Percentiles rank a stretch among this genome's conserved stretches.
phyloP scores from a whole-genome alignment of 2,329 filamentous ascomycete genomes.

The Aspergillus sp. region DNA sequence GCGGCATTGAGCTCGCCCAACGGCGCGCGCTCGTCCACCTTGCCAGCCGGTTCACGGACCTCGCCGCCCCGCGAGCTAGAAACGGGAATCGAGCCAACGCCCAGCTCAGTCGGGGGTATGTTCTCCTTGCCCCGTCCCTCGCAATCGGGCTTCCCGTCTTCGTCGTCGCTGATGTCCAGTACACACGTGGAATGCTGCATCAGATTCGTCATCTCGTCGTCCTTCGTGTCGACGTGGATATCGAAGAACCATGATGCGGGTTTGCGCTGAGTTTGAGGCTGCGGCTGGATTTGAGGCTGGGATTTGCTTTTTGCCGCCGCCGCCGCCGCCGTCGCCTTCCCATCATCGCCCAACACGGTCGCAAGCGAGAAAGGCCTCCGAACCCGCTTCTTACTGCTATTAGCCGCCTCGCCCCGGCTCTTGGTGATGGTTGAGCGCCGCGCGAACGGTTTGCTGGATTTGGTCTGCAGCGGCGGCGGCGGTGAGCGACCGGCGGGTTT shows the following conservation, averaged over 20 bases:
- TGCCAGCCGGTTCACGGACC: constrained; percentile 44
- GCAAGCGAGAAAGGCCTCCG: constrained; percentile 71
- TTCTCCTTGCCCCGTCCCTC: constrained; percentile 83
- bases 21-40: constrained; percentile 56
- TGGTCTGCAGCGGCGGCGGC: constrained; percentile 61
- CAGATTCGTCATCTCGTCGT: constrained; percentile 84
- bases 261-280: too few relatives aligned
- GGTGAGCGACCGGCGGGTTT: constrained; percentile 76
- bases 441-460: constrained; percentile 59
- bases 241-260: constrained; percentile 68
- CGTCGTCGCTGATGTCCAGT: constrained; percentile 83
- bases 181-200: constrained; percentile 84
- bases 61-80: constrained; percentile 14
- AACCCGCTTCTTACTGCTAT: constrained; percentile 36
- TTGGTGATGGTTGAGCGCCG: constrained; percentile 57
- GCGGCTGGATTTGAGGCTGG: too few relatives aligned
- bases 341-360: constrained; percentile 55
- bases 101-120: constrained; percentile 58
- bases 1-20: constrained; percentile 58
- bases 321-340: too few relatives aligned
- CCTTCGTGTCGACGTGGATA: constrained; percentile 84
- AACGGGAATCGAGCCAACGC: constrained; percentile 49
- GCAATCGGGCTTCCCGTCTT: constrained; percentile 44
- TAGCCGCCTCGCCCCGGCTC: constrained; percentile 64
- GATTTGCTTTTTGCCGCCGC: too few relatives aligned